phyloP scores from a whole-genome alignment of 1,284 basidiomycete genomes.

The Naganishia sp. region DNA sequence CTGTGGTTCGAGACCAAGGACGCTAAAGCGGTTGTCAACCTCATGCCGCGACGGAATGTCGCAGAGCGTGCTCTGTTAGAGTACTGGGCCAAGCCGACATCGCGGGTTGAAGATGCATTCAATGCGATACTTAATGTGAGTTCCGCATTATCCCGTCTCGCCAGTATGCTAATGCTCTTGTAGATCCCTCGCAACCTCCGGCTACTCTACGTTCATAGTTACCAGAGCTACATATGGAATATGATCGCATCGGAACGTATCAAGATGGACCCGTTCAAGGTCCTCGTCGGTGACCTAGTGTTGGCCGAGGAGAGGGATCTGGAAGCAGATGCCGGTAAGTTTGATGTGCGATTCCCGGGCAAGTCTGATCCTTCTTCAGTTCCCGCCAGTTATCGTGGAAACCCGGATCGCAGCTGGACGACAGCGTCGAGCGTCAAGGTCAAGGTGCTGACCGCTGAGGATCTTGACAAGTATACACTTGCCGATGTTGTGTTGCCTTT shows the following conservation, averaged over 20 bases:
- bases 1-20: constrained; percentile 80
- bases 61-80: constrained; percentile 91
- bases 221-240: constrained; percentile 99
- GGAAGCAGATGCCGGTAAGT: constrained; percentile 56
- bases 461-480: constrained; percentile 76
- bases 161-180: not conserved
- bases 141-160: constrained; percentile 31
- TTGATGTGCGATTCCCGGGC: not conserved
- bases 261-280: constrained; percentile 71
- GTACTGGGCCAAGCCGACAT: constrained; percentile 79
- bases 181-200: constrained; percentile 93
- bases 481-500: constrained; percentile 95
- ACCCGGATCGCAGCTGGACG: constrained; percentile 53
- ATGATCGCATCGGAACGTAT: constrained; percentile 90
- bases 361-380: constrained; percentile 27
- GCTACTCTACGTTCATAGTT: constrained; percentile 97
- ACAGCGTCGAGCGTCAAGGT: constrained; percentile 52
- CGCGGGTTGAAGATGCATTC: constrained; percentile 76
- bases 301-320: constrained; percentile 58
- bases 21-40: constrained; percentile 70
- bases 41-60: constrained; percentile 84
- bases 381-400: constrained; percentile 35
- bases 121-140: constrained; percentile 79
- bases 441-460: constrained; percentile 72
- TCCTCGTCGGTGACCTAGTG: constrained; percentile 85